phyloP scores from a whole-genome alignment of 768 basidiomycete genomes.

The Agrocybe praecox region DNA sequence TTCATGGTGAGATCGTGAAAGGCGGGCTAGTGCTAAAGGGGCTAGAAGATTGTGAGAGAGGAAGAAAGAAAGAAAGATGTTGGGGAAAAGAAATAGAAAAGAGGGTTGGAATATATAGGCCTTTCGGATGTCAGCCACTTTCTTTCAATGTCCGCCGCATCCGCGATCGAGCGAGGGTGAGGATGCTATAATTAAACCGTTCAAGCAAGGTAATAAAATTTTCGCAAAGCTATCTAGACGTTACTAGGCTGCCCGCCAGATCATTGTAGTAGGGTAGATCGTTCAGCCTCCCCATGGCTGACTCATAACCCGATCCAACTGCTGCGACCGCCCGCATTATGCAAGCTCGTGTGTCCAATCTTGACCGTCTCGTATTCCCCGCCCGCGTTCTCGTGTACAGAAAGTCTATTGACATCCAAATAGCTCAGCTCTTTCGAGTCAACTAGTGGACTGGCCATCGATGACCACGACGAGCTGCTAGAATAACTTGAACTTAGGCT shows the following conservation, averaged over 20 bases:
- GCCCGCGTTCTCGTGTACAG: conserved; percentile 12
- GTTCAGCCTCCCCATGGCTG: not conserved
- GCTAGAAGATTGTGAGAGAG: conserved; percentile 12
- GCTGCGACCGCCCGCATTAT: conserved; percentile 88
- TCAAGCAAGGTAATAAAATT: not conserved
- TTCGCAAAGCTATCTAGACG: not conserved
- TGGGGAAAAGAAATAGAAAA: conserved; percentile 5
- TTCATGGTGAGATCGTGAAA: conserved; percentile 33
- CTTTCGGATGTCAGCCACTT: conserved; percentile 26
- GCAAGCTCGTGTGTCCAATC: conserved; percentile 92
- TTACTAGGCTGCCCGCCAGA: not conserved
- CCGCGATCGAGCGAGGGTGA: conserved; percentile 18
- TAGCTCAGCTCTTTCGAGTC: conserved; percentile 57
- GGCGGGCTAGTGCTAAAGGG: conserved; percentile 9
- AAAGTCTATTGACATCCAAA: conserved; percentile 18
- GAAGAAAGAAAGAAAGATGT: conserved; percentile 2
- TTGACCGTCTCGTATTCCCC: conserved; percentile 62
- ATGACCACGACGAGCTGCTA: conserved; percentile 22
- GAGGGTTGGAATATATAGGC: conserved; percentile 20
- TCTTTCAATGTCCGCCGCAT: conserved; percentile 31
- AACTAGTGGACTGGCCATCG: conserved; percentile 65
- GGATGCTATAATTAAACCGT: not conserved
- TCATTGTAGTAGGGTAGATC: not conserved
- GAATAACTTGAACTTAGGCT: conserved; percentile 10
- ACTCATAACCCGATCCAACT: conserved; percentile 87